These are phyloP conservation scores for Sanghuangporus baumii DNA, from an alignment of 1,284 basidiomycete species.

Conservation along the genomic window DNA sequence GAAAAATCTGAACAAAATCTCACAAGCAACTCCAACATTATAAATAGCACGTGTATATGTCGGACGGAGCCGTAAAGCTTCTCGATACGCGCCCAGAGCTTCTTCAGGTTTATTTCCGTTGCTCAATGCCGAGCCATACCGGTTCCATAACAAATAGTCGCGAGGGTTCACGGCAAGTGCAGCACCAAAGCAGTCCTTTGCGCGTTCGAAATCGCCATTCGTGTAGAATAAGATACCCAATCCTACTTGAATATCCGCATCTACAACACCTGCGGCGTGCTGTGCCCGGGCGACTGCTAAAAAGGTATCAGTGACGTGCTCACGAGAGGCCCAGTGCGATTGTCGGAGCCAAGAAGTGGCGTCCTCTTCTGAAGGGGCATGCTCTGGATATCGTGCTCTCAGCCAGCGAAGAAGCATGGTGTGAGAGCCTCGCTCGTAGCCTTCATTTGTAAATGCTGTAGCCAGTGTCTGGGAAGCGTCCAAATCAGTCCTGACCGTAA, in stretches of 20 bases:
- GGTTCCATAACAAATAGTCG: slow-evolving; percentile 97
- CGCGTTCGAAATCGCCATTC: slow-evolving; percentile 70
- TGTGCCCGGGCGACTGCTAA: slow-evolving; percentile 80
- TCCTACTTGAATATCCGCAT: slow-evolving; percentile 92
- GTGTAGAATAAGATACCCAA: slow-evolving; percentile 94
- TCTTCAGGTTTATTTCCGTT: slow-evolving; percentile 96
- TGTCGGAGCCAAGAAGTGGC: slow-evolving; percentile 54
- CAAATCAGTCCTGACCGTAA: background rate
- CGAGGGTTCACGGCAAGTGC: slow-evolving; percentile 77
- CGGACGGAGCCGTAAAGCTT: slow-evolving; percentile 89
- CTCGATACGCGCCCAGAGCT: slow-evolving; percentile 90
- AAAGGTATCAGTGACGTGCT: slow-evolving; percentile 79
- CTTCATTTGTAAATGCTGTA: slow-evolving; percentile 97
- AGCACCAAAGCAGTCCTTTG: slow-evolving; percentile 87
- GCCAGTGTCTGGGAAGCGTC: slow-evolving; percentile 71
- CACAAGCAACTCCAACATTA: slow-evolving; percentile 95
- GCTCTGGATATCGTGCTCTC: slow-evolving; percentile 66
- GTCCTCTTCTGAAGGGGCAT: slow-evolving; percentile 49
- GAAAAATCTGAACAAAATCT: slow-evolving; percentile 24
- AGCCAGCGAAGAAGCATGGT: slow-evolving; percentile 88
- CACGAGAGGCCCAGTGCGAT: slow-evolving; percentile 83
- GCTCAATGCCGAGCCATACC: slow-evolving; percentile 91
- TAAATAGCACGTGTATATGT: slow-evolving; percentile 97
- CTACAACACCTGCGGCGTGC: slow-evolving; percentile 65
- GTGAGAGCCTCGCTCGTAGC: slow-evolving; percentile 85